Evolutionary conservation across 345 rosid species (phyloP), one percentile per base, ranked within the genome.

Genomic region (Gossypium raimondii): DNA sequence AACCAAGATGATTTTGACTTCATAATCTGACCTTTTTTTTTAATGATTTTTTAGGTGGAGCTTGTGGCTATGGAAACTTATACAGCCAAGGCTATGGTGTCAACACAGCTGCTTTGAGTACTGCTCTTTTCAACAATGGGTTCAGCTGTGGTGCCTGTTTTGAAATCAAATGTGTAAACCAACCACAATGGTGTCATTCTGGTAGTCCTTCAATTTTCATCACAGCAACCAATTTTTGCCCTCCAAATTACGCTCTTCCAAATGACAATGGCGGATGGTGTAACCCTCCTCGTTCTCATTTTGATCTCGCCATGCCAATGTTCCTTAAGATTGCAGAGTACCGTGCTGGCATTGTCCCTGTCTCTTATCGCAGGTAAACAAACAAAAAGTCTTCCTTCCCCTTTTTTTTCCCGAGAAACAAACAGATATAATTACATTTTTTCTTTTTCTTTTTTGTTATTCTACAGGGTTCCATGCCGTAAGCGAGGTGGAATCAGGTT

Each of bases 211-310:
- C 93, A 2, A 89, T 89, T 67, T 27, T 87, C n/a, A 48, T 89
- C 61, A 89, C 93, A 0, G 93, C 93, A 17, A 89, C 93, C 64
- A 89, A 89, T 52, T 89, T 89, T 58, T 89, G 90, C 82, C 93
- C 93, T 2, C 93, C 93, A 0, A 89, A 89, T 48, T 89, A 47
- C 59, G 93, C 87, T 70, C 81, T 45, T 10, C 81, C 93, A 1
- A 85, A 70, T 20, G 86, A 93, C 72, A 82, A 79, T 56, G 98
- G 97, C 2, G 97, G 98, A 14, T 93, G 98, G 97, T 93, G 97
- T 83, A 90, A 93, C 82, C 97, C 98, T 3, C 97, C 98, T 67
- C 87, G 90, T 2, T 76, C 89, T 2, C 93, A 89, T 57, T 89
- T 89, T 78, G 93, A 89, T 76, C 93, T 89, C 20, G 87, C 93